Evolutionary conservation across 177 flowering plant species (phyloP), one percentile per base, ranked within the genome.

Genomic region (Vitis hybrid): DNA sequence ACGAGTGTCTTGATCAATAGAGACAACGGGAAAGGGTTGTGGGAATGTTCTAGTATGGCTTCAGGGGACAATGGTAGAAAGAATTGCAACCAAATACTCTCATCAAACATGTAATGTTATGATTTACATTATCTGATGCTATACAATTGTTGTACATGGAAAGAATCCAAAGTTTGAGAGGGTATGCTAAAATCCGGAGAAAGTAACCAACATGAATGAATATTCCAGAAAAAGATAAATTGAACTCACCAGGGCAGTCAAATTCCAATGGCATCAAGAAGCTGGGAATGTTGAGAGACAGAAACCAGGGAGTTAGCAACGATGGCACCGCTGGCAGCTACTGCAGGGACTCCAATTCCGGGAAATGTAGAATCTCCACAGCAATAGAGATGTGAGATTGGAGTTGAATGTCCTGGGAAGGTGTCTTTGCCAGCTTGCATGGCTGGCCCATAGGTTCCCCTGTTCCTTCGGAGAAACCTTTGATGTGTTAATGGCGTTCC

Each of bases 341-440:
- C 99, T 3, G 99, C 99, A 60, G 97, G 99, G 68, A 94, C 93
- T 62, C 99, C 97, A 59, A 94, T 91, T 62, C 99, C 97, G 3
- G 99, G 97, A 77, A 94, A 91, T 19, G 97, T 94, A 5, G 99
- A 92, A 77, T 94, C 97, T 10, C 98, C 98, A 73, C 98, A 94
- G 69, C 97, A 87, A 55, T 68, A 88, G 26, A 94, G 96, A 65
- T 88, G 90, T 5, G 88, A 76, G 17, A 94, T 83, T 17, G 97
- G 92, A 10, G 97, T 87, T 18, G 97, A 74, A 77, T 94, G 99
- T 8, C 97, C 99, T 0, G 97, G 97, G 67, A 94, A 91, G 1
- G 89, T 54, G 73, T 49, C 86, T 75, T 94, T 78, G 12, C 97
- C 97, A 2, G 97, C 97, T 71, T 85, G 74, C 62, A 94, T 90